A percentile compares a stretch with the other conserved stretches of the same genome.
Evolutionary conservation across 805 yeast genomes (phyloP).

Genomic region (Yarrowia bubula): DNA sequence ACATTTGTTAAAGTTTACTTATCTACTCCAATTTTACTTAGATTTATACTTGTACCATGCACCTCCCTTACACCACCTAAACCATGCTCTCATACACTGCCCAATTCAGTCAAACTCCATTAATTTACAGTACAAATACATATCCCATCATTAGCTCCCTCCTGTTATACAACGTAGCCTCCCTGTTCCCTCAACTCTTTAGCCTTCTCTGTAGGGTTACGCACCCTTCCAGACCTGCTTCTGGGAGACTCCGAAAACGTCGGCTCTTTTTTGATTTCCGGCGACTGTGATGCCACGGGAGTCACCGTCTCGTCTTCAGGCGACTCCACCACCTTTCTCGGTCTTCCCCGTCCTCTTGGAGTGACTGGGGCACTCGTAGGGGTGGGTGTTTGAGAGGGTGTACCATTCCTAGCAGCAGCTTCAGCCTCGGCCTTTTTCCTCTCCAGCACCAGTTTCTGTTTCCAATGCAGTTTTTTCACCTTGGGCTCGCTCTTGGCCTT

Average conservation of each 20-base stretch:
- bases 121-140: constrained; percentile 10
- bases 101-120: neutral
- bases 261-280: neutral
- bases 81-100: neutral
- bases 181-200: constrained; percentile 5
- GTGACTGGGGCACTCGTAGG: neutral
- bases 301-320: neutral
- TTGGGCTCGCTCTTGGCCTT: neutral
- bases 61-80: neutral
- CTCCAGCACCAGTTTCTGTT: neutral
- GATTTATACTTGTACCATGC: neutral
- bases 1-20: too few species aligned
- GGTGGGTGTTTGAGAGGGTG: neutral
- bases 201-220: constrained; percentile 15
- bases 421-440: too few species aligned
- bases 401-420: neutral
- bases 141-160: neutral
- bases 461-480: constrained; percentile 1
- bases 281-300: neutral
- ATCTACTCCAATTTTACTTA: too few species aligned
- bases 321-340: neutral
- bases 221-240: neutral
- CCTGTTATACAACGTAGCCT: neutral
- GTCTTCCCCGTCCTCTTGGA: neutral
- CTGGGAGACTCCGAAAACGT: neutral